Evolutionary conservation across 768 basidiomycete species (phyloP), one percentile per base, ranked within the genome.

Genomic region (Scleroderma bovista): DNA sequence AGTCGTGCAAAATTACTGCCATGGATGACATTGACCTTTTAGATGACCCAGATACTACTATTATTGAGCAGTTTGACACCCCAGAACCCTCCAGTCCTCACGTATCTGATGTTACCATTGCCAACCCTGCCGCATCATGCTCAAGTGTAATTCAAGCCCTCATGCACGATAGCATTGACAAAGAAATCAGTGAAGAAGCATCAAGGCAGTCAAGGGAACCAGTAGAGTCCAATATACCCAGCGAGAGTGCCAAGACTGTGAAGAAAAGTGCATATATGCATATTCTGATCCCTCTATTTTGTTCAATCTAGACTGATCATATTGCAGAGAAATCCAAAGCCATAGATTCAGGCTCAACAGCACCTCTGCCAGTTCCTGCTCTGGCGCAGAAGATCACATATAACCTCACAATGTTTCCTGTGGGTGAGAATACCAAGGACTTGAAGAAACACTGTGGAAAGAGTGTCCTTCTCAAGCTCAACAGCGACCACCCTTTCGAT

Each of bases 221-320:
- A 29, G 31, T 22, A 22, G 36, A 19, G 22, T 17, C 2, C n/a
- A 46, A 46, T 16, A 46, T 22, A 33, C 45, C 24, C 20, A 19
- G 19, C 45, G 33, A 46, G 45, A 46, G 45, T 46, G 45, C 45
- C 7, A 29, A 34, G 45, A 33, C 31, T 19, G 23, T 36, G 26
- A 47, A 47, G 29, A 47, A 47, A 47, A 33, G 47, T 40, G 47
- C 47, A 47, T 47, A 47, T 47, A 47, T 47, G 6, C 37, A 24
- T 31, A 11, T 47, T 38, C 36, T 23, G 17, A 39, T 9, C 7
- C 22, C 22, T 36, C 1, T 23, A 15, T 33, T 16, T 16, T 10
- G 6, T 8, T 37, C 37, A 13, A 37, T 3, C 23, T 29, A 29
- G 26, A 29, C 26, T 29, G 26, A 29, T 9, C 26, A 29, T n/a